Evolutionary conservation across 73 alveolate species (phyloP).

Genomic region (Symbiodinium pilosum): DNA sequence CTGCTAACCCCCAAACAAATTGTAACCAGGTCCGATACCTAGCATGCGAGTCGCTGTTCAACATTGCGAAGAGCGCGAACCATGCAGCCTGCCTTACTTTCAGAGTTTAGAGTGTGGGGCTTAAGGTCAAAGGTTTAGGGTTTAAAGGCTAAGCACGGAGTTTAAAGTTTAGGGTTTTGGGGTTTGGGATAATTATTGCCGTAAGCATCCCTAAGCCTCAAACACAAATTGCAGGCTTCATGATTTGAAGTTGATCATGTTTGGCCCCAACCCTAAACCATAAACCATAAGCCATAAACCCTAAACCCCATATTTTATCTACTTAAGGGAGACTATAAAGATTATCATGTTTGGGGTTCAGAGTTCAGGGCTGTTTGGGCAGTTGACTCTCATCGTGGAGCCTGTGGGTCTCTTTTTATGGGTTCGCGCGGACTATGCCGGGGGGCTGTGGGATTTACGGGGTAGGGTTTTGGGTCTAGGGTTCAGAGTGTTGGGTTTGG

Average conservation of each 20-base stretch:
- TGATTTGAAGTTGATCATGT: not conserved
- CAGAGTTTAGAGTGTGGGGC: not conserved
- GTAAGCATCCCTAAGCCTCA: no score
- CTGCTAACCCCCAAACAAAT: no score
- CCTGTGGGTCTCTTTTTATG: no score
- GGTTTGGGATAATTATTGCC: no score
- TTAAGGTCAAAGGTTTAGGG: not conserved
- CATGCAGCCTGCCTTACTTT: not conserved
- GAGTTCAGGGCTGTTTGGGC: no score
- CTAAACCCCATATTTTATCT: not conserved
- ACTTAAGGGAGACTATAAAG: not conserved
- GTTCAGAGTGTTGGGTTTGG: no score
- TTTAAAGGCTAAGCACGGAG: not conserved
- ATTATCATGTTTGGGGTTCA: no score
- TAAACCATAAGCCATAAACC: not conserved
- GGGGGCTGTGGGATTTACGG: no score
- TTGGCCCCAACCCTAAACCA: not conserved
- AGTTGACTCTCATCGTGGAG: no score
- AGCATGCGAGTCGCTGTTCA: slow-evolving; percentile 61
- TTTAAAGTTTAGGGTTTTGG: not conserved
- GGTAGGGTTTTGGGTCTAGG: no score
- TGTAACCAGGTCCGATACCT: slow-evolving; percentile 51
- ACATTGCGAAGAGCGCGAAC: slow-evolving; percentile 45
- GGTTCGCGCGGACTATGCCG: no score
- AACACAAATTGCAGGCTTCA: no score